These are phyloP conservation scores for Cryptococcus sp. DNA, from an alignment of 1,284 basidiomycete species.

Conservation along the genomic window DNA sequence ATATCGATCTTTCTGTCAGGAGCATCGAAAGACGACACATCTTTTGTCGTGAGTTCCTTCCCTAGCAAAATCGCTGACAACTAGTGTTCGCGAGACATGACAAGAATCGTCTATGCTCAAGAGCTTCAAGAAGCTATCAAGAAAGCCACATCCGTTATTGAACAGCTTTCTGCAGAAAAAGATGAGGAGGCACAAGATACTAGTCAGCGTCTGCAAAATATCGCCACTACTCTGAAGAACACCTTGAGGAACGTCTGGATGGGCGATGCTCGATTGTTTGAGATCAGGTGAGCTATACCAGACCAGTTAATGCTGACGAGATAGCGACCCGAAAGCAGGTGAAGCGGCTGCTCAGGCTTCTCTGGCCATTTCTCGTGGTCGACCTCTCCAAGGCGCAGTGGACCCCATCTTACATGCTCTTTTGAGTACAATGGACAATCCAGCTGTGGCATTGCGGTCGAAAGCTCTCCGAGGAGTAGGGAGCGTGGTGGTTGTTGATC, in stretches of 20 bases:
- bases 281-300: conserved; percentile 29
- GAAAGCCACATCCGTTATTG: conserved; percentile 31
- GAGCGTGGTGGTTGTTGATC: conserved; percentile 80
- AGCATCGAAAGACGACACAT: conserved; percentile 38
- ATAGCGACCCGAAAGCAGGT: conserved; percentile 35
- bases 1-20: conserved; percentile 57
- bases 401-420: conserved; percentile 76
- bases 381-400: conserved; percentile 73
- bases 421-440: conserved; percentile 72
- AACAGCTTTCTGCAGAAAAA: conserved; percentile 36
- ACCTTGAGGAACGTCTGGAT: conserved; percentile 35
- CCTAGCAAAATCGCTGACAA: conserved; percentile 1
- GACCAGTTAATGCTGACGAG: background rate
- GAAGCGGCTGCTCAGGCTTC: conserved; percentile 50
- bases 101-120: conserved; percentile 39
- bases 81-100: conserved; percentile 38
- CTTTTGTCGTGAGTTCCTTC: conserved; percentile 30
- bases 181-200: conserved; percentile 29
- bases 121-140: conserved; percentile 37
- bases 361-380: conserved; percentile 72
- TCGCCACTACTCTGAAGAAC: conserved; percentile 24
- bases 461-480: conserved; percentile 86
- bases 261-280: conserved; percentile 39
- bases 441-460: conserved; percentile 81
- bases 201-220: conserved; percentile 25